Conservation (phyloP, 2,329 filamentous ascomycete species). For the Penicillium sp. region DNA sequence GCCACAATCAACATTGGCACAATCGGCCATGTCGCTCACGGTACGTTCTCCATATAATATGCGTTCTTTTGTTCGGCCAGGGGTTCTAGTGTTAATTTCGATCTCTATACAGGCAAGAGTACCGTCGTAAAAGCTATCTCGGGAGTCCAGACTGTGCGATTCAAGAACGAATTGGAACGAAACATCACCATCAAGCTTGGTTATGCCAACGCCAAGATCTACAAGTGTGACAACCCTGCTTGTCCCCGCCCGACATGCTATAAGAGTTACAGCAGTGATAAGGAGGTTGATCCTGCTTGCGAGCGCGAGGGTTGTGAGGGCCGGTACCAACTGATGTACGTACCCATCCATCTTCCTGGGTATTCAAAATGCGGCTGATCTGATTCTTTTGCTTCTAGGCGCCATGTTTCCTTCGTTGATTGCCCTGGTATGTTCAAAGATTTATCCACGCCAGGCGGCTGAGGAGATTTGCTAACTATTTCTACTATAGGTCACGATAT, state of each 20-base stretch:
- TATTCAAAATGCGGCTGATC: not conserved
- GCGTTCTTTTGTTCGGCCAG: not conserved
- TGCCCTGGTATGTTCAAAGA: slow-evolving; percentile 62
- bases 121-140: slow-evolving; percentile 99
- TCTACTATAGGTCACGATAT: slow-evolving; percentile 85
- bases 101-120: slow-evolving; percentile 1
- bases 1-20: slow-evolving; percentile 95
- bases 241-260: slow-evolving; percentile 96
- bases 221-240: slow-evolving; percentile 91
- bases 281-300: slow-evolving; percentile 95
- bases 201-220: slow-evolving; percentile 99
- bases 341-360: not conserved
- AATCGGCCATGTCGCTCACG: slow-evolving; percentile 94
- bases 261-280: slow-evolving; percentile 97
- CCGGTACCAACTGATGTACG: slow-evolving; percentile 71
- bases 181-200: slow-evolving; percentile 99
- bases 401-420: slow-evolving; percentile 96
- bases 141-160: slow-evolving; percentile 96
- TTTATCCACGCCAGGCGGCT: not conserved
- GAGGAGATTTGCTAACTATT: not conserved
- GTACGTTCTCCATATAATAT: not conserved
- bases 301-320: slow-evolving; percentile 90
- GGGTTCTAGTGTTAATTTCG: not conserved
- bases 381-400: slow-evolving; percentile 47
- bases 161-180: slow-evolving; percentile 99